These are phyloP conservation scores for Yarrowia alimentaria DNA, from an alignment of 805 yeast species.

Conservation along the genomic window DNA sequence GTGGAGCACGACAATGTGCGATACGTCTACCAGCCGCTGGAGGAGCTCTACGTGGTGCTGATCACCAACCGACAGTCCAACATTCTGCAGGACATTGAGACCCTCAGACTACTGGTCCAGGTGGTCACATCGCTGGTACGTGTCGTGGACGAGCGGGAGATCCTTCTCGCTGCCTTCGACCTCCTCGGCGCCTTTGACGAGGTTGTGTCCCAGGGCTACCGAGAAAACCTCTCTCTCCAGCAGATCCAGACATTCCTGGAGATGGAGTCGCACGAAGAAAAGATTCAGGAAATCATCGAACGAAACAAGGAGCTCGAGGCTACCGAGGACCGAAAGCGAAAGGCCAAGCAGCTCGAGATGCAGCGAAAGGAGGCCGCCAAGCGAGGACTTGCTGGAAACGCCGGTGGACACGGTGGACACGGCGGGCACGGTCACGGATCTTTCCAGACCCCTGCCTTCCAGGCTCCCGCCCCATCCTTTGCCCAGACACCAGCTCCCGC, in stretches of 20 bases:
- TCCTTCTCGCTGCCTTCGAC: conserved; percentile 81
- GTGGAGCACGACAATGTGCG: conserved; percentile 90
- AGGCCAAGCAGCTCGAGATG: conserved; percentile 73
- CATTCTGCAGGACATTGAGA: conserved; percentile 90
- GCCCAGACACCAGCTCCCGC: conserved; percentile 13
- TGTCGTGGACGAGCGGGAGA: conserved; percentile 74
- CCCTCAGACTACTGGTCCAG: conserved; percentile 80
- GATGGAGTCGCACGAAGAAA: conserved; percentile 98
- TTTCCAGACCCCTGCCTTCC: conserved; percentile 17
- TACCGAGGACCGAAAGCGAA: conserved; percentile 91
- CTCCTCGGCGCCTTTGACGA: conserved; percentile 91
- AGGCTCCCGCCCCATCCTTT: conserved; percentile 28
- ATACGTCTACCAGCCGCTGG: conserved; percentile 93
- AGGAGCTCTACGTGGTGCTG: conserved; percentile 84
- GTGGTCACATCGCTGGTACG: conserved; percentile 73
- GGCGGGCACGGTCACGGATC: conserved; percentile 31
- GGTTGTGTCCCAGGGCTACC: conserved; percentile 82
- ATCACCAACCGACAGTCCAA: conserved; percentile 89
- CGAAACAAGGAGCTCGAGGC: conserved; percentile 96
- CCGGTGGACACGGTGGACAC: conserved; percentile 34
- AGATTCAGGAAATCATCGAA: conserved; percentile 96
- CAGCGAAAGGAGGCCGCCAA: conserved; percentile 52
- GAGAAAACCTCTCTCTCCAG: conserved; percentile 75
- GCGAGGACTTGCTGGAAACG: conserved; percentile 35
- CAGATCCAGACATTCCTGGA: conserved; percentile 88